A percentile compares a stretch with the other conserved stretches of the same genome.
phyloP scores from a whole-genome alignment of 2,329 filamentous ascomycete genomes.

The Fusarium musae region DNA sequence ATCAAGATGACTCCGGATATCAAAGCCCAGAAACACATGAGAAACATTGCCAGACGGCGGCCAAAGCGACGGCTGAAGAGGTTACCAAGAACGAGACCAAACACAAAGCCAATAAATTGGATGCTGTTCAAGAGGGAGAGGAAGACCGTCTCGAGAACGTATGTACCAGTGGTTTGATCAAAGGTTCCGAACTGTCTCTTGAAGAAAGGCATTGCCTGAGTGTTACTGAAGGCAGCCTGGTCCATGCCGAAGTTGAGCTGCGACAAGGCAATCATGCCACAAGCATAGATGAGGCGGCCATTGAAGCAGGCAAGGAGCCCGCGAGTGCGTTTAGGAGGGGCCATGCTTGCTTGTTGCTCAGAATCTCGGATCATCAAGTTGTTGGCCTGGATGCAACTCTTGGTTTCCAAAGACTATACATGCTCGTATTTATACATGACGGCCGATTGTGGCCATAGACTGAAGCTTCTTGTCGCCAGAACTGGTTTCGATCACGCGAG shows the following conservation, averaged over 20 bases:
- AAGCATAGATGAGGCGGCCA: constrained; percentile 26
- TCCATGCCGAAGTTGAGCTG: constrained; percentile 56
- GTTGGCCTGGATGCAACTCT: background rate
- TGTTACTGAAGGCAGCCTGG: constrained; percentile 50
- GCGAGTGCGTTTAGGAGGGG: background rate
- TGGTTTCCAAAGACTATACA: background rate
- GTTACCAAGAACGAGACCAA: constrained; percentile 41
- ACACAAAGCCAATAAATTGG: constrained; percentile 48
- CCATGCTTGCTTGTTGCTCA: background rate
- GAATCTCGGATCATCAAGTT: background rate
- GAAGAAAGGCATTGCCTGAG: constrained; percentile 53
- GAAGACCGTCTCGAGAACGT: constrained; percentile 45
- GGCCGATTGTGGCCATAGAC: background rate
- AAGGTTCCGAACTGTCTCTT: constrained; percentile 47
- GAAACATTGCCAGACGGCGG: constrained; percentile 48
- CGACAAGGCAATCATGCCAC: constrained; percentile 48
- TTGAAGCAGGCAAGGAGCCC: constrained; percentile 43
- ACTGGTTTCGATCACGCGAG: background rate
- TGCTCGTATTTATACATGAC: background rate
- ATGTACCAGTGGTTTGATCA: constrained; percentile 33
- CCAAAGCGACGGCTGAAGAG: constrained; percentile 44
- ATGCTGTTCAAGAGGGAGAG: constrained; percentile 52
- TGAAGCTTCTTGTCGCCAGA: background rate
- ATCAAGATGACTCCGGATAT: constrained; percentile 47
- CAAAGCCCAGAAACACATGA: constrained; percentile 50